phyloP scores from a whole-genome alignment of 257 asterid species.

The Petrea volubilis region DNA sequence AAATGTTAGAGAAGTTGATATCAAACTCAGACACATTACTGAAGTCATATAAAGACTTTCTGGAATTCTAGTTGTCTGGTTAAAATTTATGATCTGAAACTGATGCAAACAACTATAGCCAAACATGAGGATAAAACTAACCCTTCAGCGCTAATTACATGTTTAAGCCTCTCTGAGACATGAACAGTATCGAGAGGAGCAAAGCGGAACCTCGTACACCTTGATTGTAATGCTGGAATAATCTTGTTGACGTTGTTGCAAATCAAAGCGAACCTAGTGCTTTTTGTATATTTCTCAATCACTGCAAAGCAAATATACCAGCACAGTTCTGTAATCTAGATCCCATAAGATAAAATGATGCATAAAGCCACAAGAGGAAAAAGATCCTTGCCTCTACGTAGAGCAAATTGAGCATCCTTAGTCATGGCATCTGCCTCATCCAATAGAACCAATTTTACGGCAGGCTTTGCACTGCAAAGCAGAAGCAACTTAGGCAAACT shows the following conservation, averaged over 20 bases:
- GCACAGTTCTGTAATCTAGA: background rate
- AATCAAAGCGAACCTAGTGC: constrained; percentile 89
- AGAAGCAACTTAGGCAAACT: constrained; percentile 26
- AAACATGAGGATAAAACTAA: constrained; percentile 31
- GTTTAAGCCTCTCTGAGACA: constrained; percentile 78
- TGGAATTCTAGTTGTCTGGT: background rate
- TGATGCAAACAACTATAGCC: background rate
- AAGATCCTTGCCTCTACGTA: constrained; percentile 82
- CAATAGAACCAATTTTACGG: constrained; percentile 84
- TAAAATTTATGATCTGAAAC: constrained; percentile 5
- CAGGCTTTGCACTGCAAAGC: constrained; percentile 61
- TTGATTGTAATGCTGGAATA: constrained; percentile 94
- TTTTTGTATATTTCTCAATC: constrained; percentile 90
- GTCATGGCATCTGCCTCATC: constrained; percentile 99
- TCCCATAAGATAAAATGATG: background rate
- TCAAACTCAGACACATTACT: background rate
- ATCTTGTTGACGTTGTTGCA: constrained; percentile 97
- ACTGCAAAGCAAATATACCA: constrained; percentile 53
- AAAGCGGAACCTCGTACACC: constrained; percentile 97
- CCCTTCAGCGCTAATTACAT: constrained; percentile 84
- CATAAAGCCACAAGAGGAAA: constrained; percentile 6
- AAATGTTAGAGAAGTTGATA: constrained; percentile 22
- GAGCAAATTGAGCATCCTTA: constrained; percentile 97
- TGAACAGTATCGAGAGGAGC: constrained; percentile 92
- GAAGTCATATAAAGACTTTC: background rate